Percentiles rank a stretch among this genome's conserved stretches.
phyloP scores from a whole-genome alignment of 805 yeast species.

The Ogataea minuta region DNA sequence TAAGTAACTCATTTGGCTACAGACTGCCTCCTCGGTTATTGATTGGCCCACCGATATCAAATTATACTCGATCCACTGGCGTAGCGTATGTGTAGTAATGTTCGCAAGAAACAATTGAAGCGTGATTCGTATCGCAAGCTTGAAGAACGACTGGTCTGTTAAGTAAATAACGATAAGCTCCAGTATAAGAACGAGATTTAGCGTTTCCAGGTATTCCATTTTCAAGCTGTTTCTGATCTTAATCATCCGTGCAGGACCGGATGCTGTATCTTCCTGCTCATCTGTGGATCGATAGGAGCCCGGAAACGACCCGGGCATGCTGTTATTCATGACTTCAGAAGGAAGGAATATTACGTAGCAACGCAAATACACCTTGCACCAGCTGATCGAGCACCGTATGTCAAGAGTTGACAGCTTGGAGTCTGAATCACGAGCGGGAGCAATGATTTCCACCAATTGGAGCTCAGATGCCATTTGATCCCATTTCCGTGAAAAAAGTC shows the following conservation, averaged over 20 bases:
- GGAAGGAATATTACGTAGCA: slow-evolving; percentile 1
- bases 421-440: no score
- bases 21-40: slow-evolving; percentile 11
- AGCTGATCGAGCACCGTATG: not conserved
- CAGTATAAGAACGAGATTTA: slow-evolving; percentile 18
- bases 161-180: slow-evolving; percentile 24
- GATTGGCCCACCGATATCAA: slow-evolving; percentile 13
- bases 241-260: slow-evolving; percentile 10
- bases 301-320: slow-evolving; percentile 11
- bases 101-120: slow-evolving; percentile 23
- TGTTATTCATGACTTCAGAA: slow-evolving; percentile 1
- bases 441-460: no score
- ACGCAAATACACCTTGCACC: slow-evolving; percentile 9
- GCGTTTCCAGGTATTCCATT: slow-evolving; percentile 10
- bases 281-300: slow-evolving; percentile 2
- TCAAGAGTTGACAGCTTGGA: no score
- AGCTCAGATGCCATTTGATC: no score
- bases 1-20: slow-evolving; percentile 13
- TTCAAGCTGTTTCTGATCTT: slow-evolving; percentile 19
- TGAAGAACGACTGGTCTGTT: slow-evolving; percentile 27
- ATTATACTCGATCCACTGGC: slow-evolving; percentile 21
- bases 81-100: slow-evolving; percentile 14
- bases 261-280: not conserved
- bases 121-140: slow-evolving; percentile 19
- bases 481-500: no score